Evolutionary conservation across 1,284 basidiomycete species (phyloP).

Genomic region (Cryptococcus neoformans): DNA sequence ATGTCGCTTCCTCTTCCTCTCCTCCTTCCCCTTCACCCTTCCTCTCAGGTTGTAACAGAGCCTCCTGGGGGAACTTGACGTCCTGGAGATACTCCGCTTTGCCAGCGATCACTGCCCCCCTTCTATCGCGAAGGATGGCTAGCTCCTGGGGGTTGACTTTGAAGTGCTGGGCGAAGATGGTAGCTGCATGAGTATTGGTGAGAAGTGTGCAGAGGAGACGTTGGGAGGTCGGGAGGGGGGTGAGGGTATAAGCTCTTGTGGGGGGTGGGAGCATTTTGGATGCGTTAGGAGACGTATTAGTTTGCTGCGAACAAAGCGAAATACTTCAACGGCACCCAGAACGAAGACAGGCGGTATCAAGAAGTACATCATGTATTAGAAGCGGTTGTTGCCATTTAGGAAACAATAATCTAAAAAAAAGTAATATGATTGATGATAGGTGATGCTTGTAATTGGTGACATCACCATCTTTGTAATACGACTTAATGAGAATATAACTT

Average conservation of each 20-base stretch:
- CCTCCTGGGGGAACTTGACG: background rate
- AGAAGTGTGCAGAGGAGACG: background rate
- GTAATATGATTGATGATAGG: no score
- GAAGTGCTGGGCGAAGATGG: background rate
- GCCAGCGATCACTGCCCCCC: background rate
- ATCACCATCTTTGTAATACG: no score
- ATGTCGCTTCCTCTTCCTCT: background rate
- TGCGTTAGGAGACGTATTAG: background rate
- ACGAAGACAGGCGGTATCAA: background rate
- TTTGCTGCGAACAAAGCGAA: background rate
- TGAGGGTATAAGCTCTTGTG: background rate
- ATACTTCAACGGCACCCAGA: background rate
- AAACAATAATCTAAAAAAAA: no score
- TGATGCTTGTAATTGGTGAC: no score
- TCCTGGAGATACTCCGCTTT: background rate
- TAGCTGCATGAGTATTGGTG: background rate
- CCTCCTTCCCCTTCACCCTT: background rate
- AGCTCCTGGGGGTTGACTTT: background rate
- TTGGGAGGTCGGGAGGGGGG: background rate
- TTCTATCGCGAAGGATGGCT: background rate
- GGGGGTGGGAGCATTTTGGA: background rate
- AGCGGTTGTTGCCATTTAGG: background rate
- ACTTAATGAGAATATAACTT: no score
- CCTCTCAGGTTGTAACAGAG: background rate
- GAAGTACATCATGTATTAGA: background rate